Evolutionary conservation across 805 yeast genomes (phyloP).

Genomic region (Starmerella sirachaensis): DNA sequence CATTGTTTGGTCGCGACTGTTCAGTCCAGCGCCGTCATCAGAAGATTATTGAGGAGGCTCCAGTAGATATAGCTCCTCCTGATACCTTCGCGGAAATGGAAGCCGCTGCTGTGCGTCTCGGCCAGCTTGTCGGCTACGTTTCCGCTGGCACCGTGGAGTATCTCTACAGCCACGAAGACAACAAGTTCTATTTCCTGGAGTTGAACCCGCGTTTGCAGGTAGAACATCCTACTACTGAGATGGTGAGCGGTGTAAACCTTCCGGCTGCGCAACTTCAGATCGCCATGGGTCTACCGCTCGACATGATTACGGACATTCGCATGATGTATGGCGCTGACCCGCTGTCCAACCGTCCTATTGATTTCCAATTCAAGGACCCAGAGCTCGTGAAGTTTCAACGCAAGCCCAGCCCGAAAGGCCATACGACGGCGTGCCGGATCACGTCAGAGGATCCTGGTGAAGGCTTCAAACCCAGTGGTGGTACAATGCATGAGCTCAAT

Average conservation of each 20-base stretch:
- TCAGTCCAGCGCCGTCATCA: constrained; percentile 99
- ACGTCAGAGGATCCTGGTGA: constrained; percentile 99
- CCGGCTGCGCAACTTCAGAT: constrained; percentile 98
- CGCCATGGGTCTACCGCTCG: constrained; percentile 99
- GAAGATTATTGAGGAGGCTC: constrained; percentile 98
- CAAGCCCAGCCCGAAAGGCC: constrained; percentile 93
- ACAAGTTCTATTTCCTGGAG: constrained; percentile 91
- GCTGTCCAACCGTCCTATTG: constrained; percentile 77
- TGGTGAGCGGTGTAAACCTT: constrained; percentile 96
- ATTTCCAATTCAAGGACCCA: constrained; percentile 72
- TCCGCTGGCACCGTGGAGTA: constrained; percentile 99
- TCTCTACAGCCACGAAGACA: constrained; percentile 84
- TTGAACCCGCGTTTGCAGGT: constrained; percentile 97
- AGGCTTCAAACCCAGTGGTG: constrained; percentile 98
- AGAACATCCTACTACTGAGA: constrained; percentile 99
- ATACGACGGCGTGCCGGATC: constrained; percentile 97
- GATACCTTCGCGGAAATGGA: constrained; percentile 88
- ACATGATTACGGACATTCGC: constrained; percentile 86
- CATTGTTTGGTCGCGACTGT: constrained; percentile 97
- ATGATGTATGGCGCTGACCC: constrained; percentile 92
- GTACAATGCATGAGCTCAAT: constrained; percentile 89
- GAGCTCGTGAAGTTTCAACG: constrained; percentile 69
- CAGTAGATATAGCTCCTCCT: constrained; percentile 84
- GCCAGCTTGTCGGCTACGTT: constrained; percentile 93
- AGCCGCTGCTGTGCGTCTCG: constrained; percentile 92